phyloP scores from a whole-genome alignment of 2,329 filamentous ascomycete genomes.

The Penicillium sp. region DNA sequence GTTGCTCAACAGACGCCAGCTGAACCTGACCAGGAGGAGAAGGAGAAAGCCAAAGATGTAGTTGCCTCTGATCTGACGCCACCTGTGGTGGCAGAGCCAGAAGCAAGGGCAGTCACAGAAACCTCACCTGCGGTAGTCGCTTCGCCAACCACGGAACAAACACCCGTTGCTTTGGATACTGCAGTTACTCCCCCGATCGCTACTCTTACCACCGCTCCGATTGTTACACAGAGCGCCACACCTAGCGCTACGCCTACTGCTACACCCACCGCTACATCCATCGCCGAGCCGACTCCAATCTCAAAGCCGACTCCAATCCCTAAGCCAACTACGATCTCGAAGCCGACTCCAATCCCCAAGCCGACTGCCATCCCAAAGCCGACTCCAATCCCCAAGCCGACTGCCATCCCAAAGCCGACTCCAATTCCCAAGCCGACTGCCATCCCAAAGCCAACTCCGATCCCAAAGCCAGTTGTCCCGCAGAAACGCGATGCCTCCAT shows the following conservation, averaged over 20 bases:
- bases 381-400: not conserved
- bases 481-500: constrained; percentile 27
- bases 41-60: constrained; percentile 6
- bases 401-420: not conserved
- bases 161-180: constrained; percentile 10
- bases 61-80: not conserved
- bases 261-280: not conserved
- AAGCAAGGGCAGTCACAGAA: not conserved
- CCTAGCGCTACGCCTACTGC: not conserved
- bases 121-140: constrained; percentile 1
- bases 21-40: not conserved
- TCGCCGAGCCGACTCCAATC: not conserved
- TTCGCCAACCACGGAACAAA: constrained; percentile 24
- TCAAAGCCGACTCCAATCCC: not conserved
- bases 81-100: constrained; percentile 2
- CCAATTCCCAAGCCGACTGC: not conserved
- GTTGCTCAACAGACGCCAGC: constrained; percentile 35
- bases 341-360: not conserved
- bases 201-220: constrained; percentile 5
- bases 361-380: not conserved
- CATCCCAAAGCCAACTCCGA: not conserved
- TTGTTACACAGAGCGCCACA: not conserved
- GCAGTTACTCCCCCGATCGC: constrained; percentile 25
- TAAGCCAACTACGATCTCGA: not conserved
- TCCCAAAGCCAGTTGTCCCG: constrained; percentile 16